phyloP scores from a whole-genome alignment of 108 stramenopile genomes.

The Fragilaria radians region DNA sequence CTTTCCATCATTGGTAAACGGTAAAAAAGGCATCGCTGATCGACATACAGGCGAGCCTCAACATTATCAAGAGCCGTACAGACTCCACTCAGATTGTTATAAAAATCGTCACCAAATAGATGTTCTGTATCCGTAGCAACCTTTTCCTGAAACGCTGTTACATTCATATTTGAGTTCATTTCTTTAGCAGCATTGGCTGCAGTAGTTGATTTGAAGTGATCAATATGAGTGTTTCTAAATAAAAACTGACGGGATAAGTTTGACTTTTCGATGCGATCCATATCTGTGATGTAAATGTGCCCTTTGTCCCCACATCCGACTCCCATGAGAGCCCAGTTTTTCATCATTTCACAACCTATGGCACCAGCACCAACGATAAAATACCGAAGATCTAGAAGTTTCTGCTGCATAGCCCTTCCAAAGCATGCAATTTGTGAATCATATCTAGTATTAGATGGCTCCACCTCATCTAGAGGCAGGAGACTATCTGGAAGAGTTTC shows the following conservation, averaged over 20 bases:
- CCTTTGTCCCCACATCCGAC: conserved; percentile 84
- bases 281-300: conserved; percentile 92
- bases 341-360: conserved; percentile 99
- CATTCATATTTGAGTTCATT: conserved; percentile 89
- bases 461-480: conserved; percentile 49
- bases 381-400: conserved; percentile 65
- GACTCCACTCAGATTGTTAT: conserved; percentile 87
- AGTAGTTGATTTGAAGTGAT: conserved; percentile 87
- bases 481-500: conserved; percentile 88
- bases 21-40: conserved; percentile 94
- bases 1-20: conserved; percentile 96
- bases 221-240: conserved; percentile 93
- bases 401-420: conserved; percentile 74
- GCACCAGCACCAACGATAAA: conserved; percentile 99
- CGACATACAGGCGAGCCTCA: conserved; percentile 97
- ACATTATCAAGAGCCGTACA: conserved; percentile 99
- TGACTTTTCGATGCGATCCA: conserved; percentile 98
- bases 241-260: conserved; percentile 97
- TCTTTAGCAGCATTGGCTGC: conserved; percentile 81
- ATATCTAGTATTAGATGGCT: conserved; percentile 60
- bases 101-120: conserved; percentile 97
- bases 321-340: conserved; percentile 99
- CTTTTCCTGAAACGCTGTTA: conserved; percentile 86
- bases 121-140: conserved; percentile 93
- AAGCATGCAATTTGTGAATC: conserved; percentile 82